phyloP scores from a whole-genome alignment of 768 basidiomycete species.

The Trametes gibbosa region DNA sequence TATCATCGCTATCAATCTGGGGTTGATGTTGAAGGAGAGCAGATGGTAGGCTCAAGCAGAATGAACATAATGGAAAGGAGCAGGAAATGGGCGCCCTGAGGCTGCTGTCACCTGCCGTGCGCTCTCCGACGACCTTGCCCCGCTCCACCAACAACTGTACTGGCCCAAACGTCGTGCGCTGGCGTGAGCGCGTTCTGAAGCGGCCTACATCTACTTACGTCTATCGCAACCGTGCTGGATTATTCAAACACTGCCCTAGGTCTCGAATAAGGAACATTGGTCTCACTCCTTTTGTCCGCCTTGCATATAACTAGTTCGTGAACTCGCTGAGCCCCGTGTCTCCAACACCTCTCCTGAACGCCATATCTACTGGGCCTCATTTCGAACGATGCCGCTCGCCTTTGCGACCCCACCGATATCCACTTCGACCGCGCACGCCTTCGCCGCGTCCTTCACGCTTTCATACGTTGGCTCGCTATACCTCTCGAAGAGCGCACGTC shows the following conservation, averaged over 20 bases:
- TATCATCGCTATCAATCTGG: background rate
- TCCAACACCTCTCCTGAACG: background rate
- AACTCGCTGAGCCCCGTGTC: background rate
- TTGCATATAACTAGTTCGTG: background rate
- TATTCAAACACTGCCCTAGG: no score
- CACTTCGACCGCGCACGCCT: constrained; percentile 41
- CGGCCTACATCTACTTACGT: no score
- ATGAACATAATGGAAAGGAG: background rate
- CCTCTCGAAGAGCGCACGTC: constrained; percentile 60
- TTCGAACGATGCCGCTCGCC: constrained; percentile 13
- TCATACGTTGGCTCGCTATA: constrained; percentile 87
- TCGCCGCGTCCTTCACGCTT: constrained; percentile 56
- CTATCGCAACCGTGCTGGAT: no score
- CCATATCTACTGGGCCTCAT: background rate
- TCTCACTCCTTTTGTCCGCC: background rate
- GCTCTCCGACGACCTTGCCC: no score
- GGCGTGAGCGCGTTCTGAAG: no score
- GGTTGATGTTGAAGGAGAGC: no score
- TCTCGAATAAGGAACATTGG: background rate
- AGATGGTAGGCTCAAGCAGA: background rate
- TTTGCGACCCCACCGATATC: constrained; percentile 25
- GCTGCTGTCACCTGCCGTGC: no score
- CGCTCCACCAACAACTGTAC: no score
- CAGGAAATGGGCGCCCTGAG: background rate
- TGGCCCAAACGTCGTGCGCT: no score